Evolutionary conservation across 371 early-diverging fungal genomes (phyloP).

Genomic region (Rhizopus arrhizus): DNA sequence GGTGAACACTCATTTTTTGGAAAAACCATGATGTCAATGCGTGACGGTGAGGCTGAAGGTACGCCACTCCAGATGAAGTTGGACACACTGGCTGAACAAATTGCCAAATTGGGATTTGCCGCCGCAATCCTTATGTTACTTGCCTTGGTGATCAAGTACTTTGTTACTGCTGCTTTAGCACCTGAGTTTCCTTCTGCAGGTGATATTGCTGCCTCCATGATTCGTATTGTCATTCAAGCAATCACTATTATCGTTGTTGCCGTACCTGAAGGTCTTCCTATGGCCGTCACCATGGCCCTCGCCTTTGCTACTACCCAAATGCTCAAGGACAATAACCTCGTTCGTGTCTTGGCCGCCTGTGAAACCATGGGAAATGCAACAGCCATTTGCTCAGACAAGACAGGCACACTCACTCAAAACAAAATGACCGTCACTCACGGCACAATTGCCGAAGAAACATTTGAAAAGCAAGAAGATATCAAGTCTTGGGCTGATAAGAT

Average conservation of each 20-base stretch:
- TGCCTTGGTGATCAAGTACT: slow-evolving; percentile 78
- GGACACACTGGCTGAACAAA: slow-evolving; percentile 82
- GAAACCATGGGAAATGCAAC: slow-evolving; percentile 98
- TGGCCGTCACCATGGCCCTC: slow-evolving; percentile 96
- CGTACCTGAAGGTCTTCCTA: slow-evolving; percentile 98
- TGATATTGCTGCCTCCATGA: slow-evolving; percentile 69
- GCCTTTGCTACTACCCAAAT: slow-evolving; percentile 94
- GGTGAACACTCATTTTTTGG: slow-evolving; percentile 84
- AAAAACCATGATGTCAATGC: slow-evolving; percentile 86
- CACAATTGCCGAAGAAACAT: slow-evolving; percentile 48
- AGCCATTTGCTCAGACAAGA: slow-evolving; percentile 96
- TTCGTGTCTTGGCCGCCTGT: slow-evolving; percentile 91
- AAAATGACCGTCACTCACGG: slow-evolving; percentile 91
- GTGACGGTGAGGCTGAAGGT: slow-evolving; percentile 70
- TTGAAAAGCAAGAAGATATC: slow-evolving; percentile 34
- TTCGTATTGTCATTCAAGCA: slow-evolving; percentile 79
- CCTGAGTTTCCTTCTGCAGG: slow-evolving; percentile 57
- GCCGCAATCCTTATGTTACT: slow-evolving; percentile 81
- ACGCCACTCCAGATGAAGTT: slow-evolving; percentile 94
- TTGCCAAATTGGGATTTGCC: slow-evolving; percentile 88
- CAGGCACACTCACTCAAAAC: slow-evolving; percentile 96
- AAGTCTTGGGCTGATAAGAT: slow-evolving; percentile 40
- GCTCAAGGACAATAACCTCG: slow-evolving; percentile 93
- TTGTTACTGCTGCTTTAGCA: slow-evolving; percentile 65
- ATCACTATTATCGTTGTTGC: slow-evolving; percentile 95